Evolutionary conservation across 257 asterid species (phyloP), one percentile per base, ranked within the genome.

Genomic region (Solanum sparsipilum): DNA sequence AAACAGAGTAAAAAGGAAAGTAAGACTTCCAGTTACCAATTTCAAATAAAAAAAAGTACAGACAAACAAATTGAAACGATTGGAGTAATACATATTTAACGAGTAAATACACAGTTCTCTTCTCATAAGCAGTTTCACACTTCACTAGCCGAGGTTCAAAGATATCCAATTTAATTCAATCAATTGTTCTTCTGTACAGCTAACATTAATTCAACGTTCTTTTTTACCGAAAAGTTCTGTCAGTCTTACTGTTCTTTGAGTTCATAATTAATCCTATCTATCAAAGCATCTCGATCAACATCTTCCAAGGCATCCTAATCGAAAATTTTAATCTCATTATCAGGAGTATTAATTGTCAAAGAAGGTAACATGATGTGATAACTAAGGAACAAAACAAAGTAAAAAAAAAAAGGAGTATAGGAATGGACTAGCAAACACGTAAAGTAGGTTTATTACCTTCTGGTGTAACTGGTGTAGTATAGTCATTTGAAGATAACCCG

Each of bases 381-480:
- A 38, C 56, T 23, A 76, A 23, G 13, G 15, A 76, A 76, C 1
- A 76, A 39, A 44, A 23, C 10, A 46, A 44, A 79, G 38, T 52
- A 7, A 4, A n/a, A 78, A 13, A 25, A 16, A 35, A 79, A 44
- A 15, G 85, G 36, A n/a, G 38, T 44, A 2, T 44, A 7, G 65
- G 23, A 44, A 79, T 79, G 39, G 39, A 44, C 23, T 16, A 16
- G 67, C 15, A 7, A 46, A 18, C 85, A 74, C 15, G 27, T 35
- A 36, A 82, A 86, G 83, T 46, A 87, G 76, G 70, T 44, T 67
- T 65, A 89, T 90, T 94, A 96, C 99, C 98, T 91, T 92, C 94
- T 76, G 92, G 84, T 68, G 97, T 93, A 90, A 96, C 98, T 97
- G 98, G 89, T 79, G 88, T 38, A 84, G 90, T 74, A 84, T 44